phyloP scores from a whole-genome alignment of 495 filamentous ascomycete genomes.

The Margaritispora aquatica region DNA sequence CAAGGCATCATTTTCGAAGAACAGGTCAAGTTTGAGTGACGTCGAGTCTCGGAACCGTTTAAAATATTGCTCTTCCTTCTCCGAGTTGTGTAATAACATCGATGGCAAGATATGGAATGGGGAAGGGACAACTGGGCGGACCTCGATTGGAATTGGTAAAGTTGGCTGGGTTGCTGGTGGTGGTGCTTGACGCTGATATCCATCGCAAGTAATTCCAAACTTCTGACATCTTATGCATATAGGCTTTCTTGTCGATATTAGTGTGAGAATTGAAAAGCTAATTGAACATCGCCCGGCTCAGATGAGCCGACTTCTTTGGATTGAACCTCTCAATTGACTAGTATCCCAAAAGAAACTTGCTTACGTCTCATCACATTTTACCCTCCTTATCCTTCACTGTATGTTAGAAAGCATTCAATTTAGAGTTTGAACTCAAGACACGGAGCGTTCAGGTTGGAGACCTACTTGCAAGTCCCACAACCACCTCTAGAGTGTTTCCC shows the following conservation, averaged over 20 bases:
- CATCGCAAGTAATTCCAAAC: constrained; percentile 45
- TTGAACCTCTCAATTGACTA: too few species aligned
- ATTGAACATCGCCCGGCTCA: too few species aligned
- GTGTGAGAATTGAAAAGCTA: background rate
- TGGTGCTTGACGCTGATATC: constrained; percentile 28
- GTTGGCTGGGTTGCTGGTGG: background rate
- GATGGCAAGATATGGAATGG: constrained; percentile 3
- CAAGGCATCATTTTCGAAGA: constrained; percentile 55
- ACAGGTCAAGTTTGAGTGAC: constrained; percentile 48
- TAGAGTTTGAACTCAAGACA: too few species aligned
- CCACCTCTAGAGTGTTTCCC: too few species aligned
- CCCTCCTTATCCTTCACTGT: too few species aligned
- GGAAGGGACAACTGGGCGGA: background rate
- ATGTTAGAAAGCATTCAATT: too few species aligned
- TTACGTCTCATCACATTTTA: too few species aligned
- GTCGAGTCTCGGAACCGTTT: constrained; percentile 51
- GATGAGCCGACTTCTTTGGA: too few species aligned
- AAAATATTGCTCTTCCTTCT: constrained; percentile 46
- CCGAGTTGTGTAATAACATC: constrained; percentile 16
- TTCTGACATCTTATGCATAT: constrained; percentile 43
- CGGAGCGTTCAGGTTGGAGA: too few species aligned
- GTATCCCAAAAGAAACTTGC: too few species aligned
- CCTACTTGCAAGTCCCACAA: too few species aligned
- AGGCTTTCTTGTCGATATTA: constrained; percentile 27
- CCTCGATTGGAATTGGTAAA: background rate